phyloP scores from a whole-genome alignment of 2,329 filamentous ascomycete genomes.

The Dendrostoma leiphaemia region DNA sequence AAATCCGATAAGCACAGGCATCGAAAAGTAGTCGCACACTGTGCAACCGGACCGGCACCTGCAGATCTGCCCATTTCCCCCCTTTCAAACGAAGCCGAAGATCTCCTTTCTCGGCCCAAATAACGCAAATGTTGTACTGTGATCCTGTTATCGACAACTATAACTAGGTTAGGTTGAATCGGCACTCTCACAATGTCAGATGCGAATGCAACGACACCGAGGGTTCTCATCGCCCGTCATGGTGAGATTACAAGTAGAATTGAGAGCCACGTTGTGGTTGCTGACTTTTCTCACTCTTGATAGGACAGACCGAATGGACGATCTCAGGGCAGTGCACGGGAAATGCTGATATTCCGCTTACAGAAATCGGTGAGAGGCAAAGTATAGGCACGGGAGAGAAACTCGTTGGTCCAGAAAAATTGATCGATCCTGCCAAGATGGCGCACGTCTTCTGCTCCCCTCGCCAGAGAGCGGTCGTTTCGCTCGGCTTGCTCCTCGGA shows the following conservation, averaged over 20 bases:
- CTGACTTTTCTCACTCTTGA: neutral
- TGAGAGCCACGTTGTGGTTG: neutral
- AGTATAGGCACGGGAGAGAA: conserved; percentile 40
- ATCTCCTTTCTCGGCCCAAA: too few species aligned
- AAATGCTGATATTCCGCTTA: conserved; percentile 41
- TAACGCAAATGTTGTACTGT: too few species aligned
- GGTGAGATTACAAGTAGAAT: conserved; percentile 24
- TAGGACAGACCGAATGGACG: conserved; percentile 42
- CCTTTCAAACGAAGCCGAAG: too few species aligned
- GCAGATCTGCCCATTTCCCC: too few species aligned
- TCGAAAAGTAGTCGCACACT: too few species aligned
- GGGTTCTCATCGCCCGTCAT: conserved; percentile 36
- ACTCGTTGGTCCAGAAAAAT: conserved; percentile 47
- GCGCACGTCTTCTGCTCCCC: conserved; percentile 49
- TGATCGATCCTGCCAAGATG: conserved; percentile 49
- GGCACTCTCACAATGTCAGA: conserved; percentile 30
- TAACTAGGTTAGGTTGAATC: too few species aligned
- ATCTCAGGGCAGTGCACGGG: conserved; percentile 45
- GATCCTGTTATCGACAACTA: too few species aligned
- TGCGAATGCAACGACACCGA: conserved; percentile 34
- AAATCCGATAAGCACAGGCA: too few species aligned
- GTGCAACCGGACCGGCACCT: too few species aligned
- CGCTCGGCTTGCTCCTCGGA: conserved; percentile 44
- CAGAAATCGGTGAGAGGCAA: conserved; percentile 38
- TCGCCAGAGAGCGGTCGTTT: conserved; percentile 44